Evolutionary conservation across 768 basidiomycete species (phyloP), one percentile per base, ranked within the genome.

Genomic region (Gloeopeniophorella convolvens): DNA sequence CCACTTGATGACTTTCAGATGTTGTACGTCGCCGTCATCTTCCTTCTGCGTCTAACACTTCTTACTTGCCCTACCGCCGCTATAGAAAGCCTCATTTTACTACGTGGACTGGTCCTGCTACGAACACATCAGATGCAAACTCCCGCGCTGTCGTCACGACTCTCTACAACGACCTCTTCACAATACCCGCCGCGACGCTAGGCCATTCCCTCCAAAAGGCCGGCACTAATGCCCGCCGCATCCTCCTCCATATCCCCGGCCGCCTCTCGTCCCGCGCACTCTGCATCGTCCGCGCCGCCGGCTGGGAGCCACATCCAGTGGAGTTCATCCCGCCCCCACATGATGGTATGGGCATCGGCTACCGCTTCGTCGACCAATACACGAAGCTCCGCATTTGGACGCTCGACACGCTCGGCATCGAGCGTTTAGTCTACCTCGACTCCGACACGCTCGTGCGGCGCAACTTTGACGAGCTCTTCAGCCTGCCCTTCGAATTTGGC

Each of bases 381-480:
- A 72, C 73, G 9, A 74, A 73, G 49, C 64, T 74, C 5, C 63
- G 62, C 30, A 62, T 74, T 5, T 75, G 73, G 73, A 59, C 59
- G 35, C 59, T 74, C 28, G 67, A 68, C 40, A 42, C 46, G 39
- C 44, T 60, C 1, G 66, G 69, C 34, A 57, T 70, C 52, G 51
- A 62, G 24, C 40, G 59, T 30, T 63, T 67, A 12, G 65, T 73
- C 21, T 72, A 73, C 56, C 63, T 74, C 46, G 68, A 71, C 55
- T 66, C 68, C n/a, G 72, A 74, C 61, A 72, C 69, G 10, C 67
- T 73, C 54, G 72, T 70, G 16, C 66, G 62, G 7, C 61, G 61
- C 32, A 71, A 72, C 51, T 68, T 75, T 52, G 70, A 72, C 58
- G 73, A 74, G 57, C 66, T 74, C n/a, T 74, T 72, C 58, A 51